Percentiles rank a stretch among this genome's conserved stretches.
phyloP scores from a whole-genome alignment of 306 rosid genomes.

The Acacia confusa region DNA sequence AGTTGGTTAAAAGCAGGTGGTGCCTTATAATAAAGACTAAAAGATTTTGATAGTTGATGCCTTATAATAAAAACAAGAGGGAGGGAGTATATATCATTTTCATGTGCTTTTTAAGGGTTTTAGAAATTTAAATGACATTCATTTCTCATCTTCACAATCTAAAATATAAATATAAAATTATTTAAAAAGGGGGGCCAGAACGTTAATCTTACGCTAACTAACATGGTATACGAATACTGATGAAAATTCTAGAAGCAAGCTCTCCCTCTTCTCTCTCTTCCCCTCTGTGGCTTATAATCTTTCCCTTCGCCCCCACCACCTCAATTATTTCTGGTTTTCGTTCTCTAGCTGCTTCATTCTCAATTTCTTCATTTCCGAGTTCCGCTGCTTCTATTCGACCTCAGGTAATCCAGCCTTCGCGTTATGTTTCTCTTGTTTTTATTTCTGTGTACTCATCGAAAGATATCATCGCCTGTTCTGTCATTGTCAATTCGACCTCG shows the following conservation, averaged over 20 bases:
- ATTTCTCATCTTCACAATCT: no score
- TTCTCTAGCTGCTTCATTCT: not conserved
- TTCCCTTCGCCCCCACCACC: not conserved
- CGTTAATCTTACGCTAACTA: conserved; percentile 49
- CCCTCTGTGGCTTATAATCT: conserved; percentile 12
- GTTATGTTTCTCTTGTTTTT: not conserved
- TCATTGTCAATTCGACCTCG: not conserved
- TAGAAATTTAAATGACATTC: no score
- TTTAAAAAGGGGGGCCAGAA: not conserved
- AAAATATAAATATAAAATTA: not conserved
- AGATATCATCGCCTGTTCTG: not conserved
- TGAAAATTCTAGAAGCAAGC: conserved; percentile 53
- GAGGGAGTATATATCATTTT: no score
- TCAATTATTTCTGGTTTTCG: not conserved
- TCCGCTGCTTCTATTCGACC: not conserved
- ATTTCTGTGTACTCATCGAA: not conserved
- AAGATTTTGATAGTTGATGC: no score
- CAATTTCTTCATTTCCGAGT: not conserved
- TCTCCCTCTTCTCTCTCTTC: not conserved
- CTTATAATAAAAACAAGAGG: no score
- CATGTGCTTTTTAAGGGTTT: no score
- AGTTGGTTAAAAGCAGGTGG: no score
- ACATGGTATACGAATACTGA: conserved; percentile 31
- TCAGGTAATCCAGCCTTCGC: not conserved
- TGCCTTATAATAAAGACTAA: no score